Evolutionary conservation across 208 protist genomes (phyloP).

Genomic region (Angomonas ambiguus): DNA sequence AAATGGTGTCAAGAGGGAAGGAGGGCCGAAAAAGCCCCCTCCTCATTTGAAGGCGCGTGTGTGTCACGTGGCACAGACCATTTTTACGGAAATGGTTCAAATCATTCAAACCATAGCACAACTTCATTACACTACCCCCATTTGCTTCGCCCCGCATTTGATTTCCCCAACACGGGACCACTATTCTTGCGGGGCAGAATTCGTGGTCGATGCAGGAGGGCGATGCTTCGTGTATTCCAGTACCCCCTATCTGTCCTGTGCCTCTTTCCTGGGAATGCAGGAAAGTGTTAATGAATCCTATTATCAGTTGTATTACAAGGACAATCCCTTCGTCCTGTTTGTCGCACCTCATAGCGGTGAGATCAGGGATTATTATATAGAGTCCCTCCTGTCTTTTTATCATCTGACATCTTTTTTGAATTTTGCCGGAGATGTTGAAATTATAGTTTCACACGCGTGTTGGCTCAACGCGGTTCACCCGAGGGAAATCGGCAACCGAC

Average conservation of each 20-base stretch:
- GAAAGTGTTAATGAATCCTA: conserved; percentile 49
- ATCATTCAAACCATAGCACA: conserved; percentile 45
- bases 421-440: conserved; percentile 31
- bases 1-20: conserved; percentile 18
- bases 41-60: conserved; percentile 22
- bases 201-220: conserved; percentile 37
- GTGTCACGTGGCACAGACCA: conserved; percentile 21
- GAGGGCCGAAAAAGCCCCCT: conserved; percentile 34
- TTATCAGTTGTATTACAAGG: conserved; percentile 64
- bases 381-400: conserved; percentile 51
- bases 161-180: conserved; percentile 49
- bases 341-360: conserved; percentile 30
- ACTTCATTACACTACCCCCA: conserved; percentile 46
- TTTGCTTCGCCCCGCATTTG: conserved; percentile 35
- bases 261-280: conserved; percentile 52
- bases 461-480: conserved; percentile 63
- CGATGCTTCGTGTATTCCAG: conserved; percentile 36
- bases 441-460: conserved; percentile 68
- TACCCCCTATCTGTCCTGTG: conserved; percentile 44
- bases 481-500: conserved; percentile 23
- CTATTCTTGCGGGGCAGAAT: conserved; percentile 35
- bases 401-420: conserved; percentile 63
- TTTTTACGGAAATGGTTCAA: conserved; percentile 41
- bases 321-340: conserved; percentile 58
- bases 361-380: conserved; percentile 49